Conservation (phyloP, 2,329 filamentous ascomycete species). For the Fusarium lateritium region DNA sequence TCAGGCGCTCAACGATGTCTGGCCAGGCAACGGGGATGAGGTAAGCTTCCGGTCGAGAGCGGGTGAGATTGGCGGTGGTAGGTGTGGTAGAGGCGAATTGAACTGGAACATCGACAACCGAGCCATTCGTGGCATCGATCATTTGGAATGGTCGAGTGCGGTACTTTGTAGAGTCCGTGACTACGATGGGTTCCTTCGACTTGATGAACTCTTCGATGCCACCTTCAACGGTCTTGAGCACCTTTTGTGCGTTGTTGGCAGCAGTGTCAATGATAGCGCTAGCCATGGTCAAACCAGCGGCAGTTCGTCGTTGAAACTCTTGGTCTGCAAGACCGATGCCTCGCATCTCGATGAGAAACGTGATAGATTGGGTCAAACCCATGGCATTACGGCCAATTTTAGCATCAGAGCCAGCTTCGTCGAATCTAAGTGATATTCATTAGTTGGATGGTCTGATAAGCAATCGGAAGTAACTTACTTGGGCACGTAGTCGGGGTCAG, state of each 20-base stretch:
- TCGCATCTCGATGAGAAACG: conserved; percentile 52
- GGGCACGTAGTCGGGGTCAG: conserved; percentile 24
- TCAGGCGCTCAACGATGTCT: conserved; percentile 48
- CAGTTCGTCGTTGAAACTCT: conserved; percentile 51
- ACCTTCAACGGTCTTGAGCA: conserved; percentile 46
- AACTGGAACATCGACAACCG: conserved; percentile 48
- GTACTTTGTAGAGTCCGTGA: conserved; percentile 47
- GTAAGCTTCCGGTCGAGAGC: conserved; percentile 50
- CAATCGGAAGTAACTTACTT: background rate
- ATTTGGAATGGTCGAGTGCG: conserved; percentile 45
- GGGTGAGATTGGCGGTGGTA: conserved; percentile 48
- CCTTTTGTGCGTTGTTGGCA: conserved; percentile 48
- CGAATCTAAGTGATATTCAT: conserved; percentile 24
- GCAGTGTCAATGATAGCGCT: conserved; percentile 50
- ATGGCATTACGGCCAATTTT: conserved; percentile 52
- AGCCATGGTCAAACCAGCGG: conserved; percentile 49
- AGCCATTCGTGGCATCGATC: conserved; percentile 48
- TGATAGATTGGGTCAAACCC: conserved; percentile 50
- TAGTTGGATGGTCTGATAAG: accelerated
- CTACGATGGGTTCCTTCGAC: conserved; percentile 48
- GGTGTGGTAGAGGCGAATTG: conserved; percentile 52
- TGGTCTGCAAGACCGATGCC: conserved; percentile 52
- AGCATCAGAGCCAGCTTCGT: conserved; percentile 50
- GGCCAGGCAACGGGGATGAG: conserved; percentile 51
- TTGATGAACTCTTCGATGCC: conserved; percentile 49